These are phyloP conservation scores for Mycena floridula DNA, from an alignment of 768 basidiomycete species.

Conservation along the genomic window DNA sequence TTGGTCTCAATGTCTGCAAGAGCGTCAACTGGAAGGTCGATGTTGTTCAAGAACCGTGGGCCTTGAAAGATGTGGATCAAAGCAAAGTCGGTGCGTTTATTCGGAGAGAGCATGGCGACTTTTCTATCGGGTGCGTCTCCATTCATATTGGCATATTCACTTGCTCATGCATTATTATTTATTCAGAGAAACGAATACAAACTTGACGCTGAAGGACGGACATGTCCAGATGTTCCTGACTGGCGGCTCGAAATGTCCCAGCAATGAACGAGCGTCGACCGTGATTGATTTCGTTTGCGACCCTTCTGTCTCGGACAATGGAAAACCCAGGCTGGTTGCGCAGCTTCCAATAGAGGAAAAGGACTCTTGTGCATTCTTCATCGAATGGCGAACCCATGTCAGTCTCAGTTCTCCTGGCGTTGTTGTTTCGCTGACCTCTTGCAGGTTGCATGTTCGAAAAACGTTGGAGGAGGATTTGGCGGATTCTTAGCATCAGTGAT, in stretches of 20 bases:
- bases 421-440: neutral
- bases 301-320: constrained; percentile 48
- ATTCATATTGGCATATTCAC: neutral
- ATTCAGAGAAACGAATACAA: constrained; percentile 55
- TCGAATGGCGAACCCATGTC: constrained; percentile 86
- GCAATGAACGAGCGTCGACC: constrained; percentile 52
- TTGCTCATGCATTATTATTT: neutral
- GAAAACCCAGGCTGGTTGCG: constrained; percentile 50
- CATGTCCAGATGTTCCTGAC: constrained; percentile 50
- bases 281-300: constrained; percentile 79
- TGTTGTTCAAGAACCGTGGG: constrained; percentile 53
- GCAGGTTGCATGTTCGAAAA: constrained; percentile 2
- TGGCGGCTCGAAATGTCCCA: constrained; percentile 59
- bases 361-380: constrained; percentile 65
- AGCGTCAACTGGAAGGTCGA: too few relatives aligned
- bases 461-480: neutral
- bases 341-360: constrained; percentile 64
- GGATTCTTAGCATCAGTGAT: neutral
- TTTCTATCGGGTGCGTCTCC: constrained; percentile 59
- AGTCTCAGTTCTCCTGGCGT: constrained; percentile 36
- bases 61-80: constrained; percentile 42
- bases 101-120: constrained; percentile 56
- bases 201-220: constrained; percentile 46
- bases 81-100: constrained; percentile 59
- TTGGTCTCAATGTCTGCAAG: constrained; percentile 63